Percentiles rank a stretch among this genome's conserved stretches.
phyloP scores from a whole-genome alignment of 2,329 filamentous ascomycete genomes.

The Cryphonectria nitschkei region DNA sequence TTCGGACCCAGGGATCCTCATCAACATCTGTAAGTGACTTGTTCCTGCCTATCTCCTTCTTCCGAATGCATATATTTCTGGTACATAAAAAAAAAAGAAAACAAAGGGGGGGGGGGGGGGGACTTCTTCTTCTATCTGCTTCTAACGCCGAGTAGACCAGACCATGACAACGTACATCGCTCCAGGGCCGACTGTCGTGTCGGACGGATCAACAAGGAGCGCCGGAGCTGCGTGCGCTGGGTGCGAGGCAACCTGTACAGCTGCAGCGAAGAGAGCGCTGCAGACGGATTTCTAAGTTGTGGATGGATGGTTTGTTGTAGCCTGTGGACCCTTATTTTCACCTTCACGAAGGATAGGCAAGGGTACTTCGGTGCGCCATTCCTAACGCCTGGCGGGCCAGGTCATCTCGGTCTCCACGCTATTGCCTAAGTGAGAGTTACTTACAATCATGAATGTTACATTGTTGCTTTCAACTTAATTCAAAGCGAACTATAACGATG shows the following conservation, averaged over 20 bases:
- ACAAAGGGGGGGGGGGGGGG: too few relatives aligned
- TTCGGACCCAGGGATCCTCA: conserved; percentile 49
- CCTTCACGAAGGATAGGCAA: background rate
- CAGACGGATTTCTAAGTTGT: background rate
- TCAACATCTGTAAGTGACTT: conserved; percentile 46
- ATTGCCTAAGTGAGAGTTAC: background rate
- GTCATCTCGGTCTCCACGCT: background rate
- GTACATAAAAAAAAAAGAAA: too few relatives aligned
- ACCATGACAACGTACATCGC: conserved; percentile 45
- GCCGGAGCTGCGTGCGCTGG: conserved; percentile 46
- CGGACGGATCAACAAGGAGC: conserved; percentile 45
- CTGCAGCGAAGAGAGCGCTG: conserved; percentile 27
- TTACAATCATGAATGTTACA: background rate
- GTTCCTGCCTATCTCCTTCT: background rate
- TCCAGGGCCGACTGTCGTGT: conserved; percentile 48
- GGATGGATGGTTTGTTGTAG: background rate
- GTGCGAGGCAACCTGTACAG: conserved; percentile 45
- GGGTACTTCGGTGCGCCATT: background rate
- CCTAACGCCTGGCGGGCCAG: background rate
- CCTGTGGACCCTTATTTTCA: background rate
- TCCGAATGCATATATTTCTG: background rate
- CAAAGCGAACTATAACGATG: too few relatives aligned
- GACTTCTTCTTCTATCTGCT: too few relatives aligned
- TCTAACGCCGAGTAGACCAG: conserved; percentile 33
- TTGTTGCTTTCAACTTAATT: background rate